Evolutionary conservation across 2,329 filamentous ascomycete species (phyloP), one percentile per base, ranked within the genome.

Genomic region (Elsinoe ampelina): DNA sequence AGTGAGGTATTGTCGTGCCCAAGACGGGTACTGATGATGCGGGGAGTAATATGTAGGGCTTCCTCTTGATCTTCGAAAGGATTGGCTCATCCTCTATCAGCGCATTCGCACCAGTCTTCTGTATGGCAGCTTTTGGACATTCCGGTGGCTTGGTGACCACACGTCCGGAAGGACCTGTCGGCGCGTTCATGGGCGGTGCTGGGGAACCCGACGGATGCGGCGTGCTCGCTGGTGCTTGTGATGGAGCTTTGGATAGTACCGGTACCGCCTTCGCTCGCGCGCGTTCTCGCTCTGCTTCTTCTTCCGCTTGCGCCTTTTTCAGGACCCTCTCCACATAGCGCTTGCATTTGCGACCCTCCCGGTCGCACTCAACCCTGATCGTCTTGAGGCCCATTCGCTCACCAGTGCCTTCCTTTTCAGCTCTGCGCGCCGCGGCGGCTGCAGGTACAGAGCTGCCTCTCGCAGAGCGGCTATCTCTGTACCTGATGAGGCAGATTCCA

Each of bases 21-120:
- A 96, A 82, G 11, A 95, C 87, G 1, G 93, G 93, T 1, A 98
- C 92, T 63, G 86, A 90, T 59, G 84, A 81, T 63, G 88, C 82
- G n/a, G 89, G 80, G 58, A 98, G 86, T 67, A 95, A 96, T 36
- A 97, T 84, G 68, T 95, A 96, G 0, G 93, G 93, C 58, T 88
- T 84, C 54, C 83, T 81, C 66, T 85, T 83, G 54, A 96, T 81
- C 61, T 84, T 83, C 34, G 80, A 74, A 19, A 86, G 74, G 42
- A 95, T 78, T 2, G 80, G 81, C 52, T 82, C 81, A 34, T 79
- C 75, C 67, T 91, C 87, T 26, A 88, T 74, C 7, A 83, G 66
- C 17, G 80, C 74, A 55, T 79, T 73, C 19, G 75, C 70, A 63
- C 76, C 73, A 19, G 61, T 59, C 43, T 63, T 60, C 58, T 79